Base-by-base conservation (phyloP, 1,139 yeast species). In the Geotrichum europaeum region DNA sequence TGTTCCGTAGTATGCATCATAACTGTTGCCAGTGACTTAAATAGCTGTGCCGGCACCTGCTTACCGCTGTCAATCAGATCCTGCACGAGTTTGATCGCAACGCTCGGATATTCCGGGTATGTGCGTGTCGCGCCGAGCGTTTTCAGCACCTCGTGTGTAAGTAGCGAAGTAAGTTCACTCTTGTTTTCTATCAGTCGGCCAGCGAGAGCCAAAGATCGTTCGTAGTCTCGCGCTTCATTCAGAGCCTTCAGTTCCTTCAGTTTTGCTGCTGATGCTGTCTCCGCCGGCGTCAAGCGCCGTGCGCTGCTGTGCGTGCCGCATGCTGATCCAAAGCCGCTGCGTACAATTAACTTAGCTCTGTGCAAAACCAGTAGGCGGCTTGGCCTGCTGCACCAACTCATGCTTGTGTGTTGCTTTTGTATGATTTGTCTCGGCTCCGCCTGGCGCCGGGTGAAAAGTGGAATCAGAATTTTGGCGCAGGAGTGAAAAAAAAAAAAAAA, bases 301-400 rank as follows among this genome's bases (percentile, higher is more conserved):
- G 47, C 22, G 22, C 47, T 40, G 20, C 47, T 40, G 18, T 40
- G 47, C 9, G 47, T 18, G 9, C 43, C 18, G 6, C 18, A 15
- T 36, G 20, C 6, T 13, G 6, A 5, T 36, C 43, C 43, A 36
- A n/a, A 13, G 18, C 13, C 20, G 6, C 47, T 18, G 18, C 22
- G 20, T 9, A 3, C 18, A n/a, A 40, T 7, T 40, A 40, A 40
- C 18, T 18, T 15, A 40, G 20, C n/a, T 7, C 20, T 22, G 10
- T 50, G 18, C 9, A 25, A 18, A 50, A 15, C 22, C n/a, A 50
- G 10, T 18, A 50, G 24, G 12, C 22, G 22, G 18, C 20, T 50
- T 2, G 53, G 25, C 13, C 20, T 50, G 22, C 40, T 32, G 22
- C 53, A 50, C 53, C 53, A 50, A 50, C 53, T 50, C 53, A 50